A percentile compares a stretch with the other conserved stretches of the same genome.
phyloP scores from a whole-genome alignment of 2,329 filamentous ascomycete genomes.

The Cadophora malorum region DNA sequence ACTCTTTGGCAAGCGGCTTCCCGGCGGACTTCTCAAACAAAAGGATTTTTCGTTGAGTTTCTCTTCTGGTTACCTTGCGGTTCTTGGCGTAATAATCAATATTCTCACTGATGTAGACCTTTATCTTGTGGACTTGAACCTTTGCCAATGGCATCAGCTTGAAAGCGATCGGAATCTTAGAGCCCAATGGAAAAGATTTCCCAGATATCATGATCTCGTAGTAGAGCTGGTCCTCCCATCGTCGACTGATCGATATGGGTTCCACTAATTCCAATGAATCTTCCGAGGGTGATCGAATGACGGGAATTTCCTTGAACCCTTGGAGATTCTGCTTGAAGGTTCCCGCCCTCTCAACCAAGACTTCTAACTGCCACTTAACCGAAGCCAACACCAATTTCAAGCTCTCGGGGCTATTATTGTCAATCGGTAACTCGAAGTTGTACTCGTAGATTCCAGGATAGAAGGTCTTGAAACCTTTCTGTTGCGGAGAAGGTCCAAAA shows the following conservation, averaged over 20 bases:
- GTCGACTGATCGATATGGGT: conserved; percentile 76
- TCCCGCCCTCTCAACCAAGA: conserved; percentile 70
- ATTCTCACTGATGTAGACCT: conserved; percentile 75
- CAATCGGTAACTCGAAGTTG: conserved; percentile 83
- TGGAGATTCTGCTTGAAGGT: conserved; percentile 73
- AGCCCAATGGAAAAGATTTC: conserved; percentile 75
- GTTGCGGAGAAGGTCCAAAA: conserved; percentile 59
- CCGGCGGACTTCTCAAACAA: conserved; percentile 76
- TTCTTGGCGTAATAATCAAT: conserved; percentile 74
- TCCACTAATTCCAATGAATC: conserved; percentile 75
- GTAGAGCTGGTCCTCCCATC: conserved; percentile 78
- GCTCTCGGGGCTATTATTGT: conserved; percentile 75
- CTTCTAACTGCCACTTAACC: conserved; percentile 74
- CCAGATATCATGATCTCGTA: conserved; percentile 81
- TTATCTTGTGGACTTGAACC: conserved; percentile 76
- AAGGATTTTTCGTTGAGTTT: conserved; percentile 69
- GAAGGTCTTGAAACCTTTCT: conserved; percentile 75
- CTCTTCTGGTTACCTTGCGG: conserved; percentile 71
- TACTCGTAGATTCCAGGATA: conserved; percentile 50
- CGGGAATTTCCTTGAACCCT: conserved; percentile 69
- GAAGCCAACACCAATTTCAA: conserved; percentile 74
- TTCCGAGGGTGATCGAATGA: conserved; percentile 73
- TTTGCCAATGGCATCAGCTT: conserved; percentile 77
- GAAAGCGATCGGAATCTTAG: conserved; percentile 76
- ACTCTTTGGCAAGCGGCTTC: conserved; percentile 65